Conservation (phyloP, 2,329 filamentous ascomycete species). For the Fusarium incarnatum region DNA sequence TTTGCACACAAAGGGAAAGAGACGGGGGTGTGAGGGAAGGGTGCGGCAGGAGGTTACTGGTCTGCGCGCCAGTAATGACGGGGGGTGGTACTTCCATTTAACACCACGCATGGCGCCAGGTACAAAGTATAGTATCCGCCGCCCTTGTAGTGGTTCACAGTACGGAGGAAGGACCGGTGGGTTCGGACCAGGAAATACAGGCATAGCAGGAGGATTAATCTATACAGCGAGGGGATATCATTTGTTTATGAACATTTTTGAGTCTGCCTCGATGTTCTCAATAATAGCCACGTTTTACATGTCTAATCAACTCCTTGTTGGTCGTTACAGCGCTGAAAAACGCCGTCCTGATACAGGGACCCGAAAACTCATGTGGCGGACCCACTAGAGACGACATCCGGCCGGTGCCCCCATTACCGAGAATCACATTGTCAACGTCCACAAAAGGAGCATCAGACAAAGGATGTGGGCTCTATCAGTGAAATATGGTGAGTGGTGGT, state of each 20-base stretch:
- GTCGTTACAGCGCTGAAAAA: conserved; percentile 31
- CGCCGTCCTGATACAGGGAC: conserved; percentile 41
- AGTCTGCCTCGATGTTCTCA: too few species aligned
- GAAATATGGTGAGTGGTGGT: too few species aligned
- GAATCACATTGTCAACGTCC: conserved; percentile 30
- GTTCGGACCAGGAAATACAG: conserved; percentile 44
- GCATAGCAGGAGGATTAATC: neutral
- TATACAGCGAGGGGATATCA: neutral
- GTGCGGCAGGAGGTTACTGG: conserved; percentile 43
- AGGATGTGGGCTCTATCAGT: too few species aligned
- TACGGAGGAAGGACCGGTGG: conserved; percentile 43
- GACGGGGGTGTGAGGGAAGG: conserved; percentile 40
- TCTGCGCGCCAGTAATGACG: conserved; percentile 26
- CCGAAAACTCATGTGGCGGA: conserved; percentile 45
- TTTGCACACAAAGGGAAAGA: conserved; percentile 35
- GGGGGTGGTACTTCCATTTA: conserved; percentile 36
- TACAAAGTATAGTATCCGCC: conserved; percentile 37
- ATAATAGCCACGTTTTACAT: neutral
- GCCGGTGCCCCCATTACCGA: conserved; percentile 47
- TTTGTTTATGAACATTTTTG: neutral
- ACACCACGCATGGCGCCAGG: conserved; percentile 36
- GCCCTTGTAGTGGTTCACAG: conserved; percentile 23
- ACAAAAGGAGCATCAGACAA: conserved; percentile 26
- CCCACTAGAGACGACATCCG: conserved; percentile 52
- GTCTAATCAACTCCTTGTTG: conserved; percentile 15